Percentiles rank a stretch among this genome's conserved stretches.
phyloP scores from a whole-genome alignment of 805 yeast species.

The Metschnikowia cubensis region DNA sequence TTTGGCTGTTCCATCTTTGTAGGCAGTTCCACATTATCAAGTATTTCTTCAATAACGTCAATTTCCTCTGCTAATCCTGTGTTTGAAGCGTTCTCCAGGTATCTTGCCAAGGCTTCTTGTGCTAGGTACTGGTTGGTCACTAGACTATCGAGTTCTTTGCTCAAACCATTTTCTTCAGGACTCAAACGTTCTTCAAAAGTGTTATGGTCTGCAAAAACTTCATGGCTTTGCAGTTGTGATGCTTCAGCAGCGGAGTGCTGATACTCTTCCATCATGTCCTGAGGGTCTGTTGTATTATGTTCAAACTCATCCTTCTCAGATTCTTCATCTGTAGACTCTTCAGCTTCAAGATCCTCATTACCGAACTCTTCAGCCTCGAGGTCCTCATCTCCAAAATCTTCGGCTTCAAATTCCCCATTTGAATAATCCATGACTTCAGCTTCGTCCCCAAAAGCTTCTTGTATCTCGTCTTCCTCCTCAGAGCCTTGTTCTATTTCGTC shows the following conservation, averaged over 20 bases:
- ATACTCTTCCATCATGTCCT: not conserved
- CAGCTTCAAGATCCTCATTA: not conserved
- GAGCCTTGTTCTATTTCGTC: not conserved
- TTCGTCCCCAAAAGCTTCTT: not conserved
- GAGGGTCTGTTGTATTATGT: too few species aligned
- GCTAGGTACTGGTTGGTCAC: not conserved
- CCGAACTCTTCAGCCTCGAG: not conserved
- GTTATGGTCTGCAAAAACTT: not conserved
- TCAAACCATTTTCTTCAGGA: not conserved
- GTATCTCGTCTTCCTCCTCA: not conserved
- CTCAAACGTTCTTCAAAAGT: not conserved
- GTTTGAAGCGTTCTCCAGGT: not conserved
- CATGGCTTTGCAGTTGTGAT: not conserved
- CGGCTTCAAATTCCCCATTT: not conserved
- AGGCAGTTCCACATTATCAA: not conserved
- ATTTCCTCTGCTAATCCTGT: not conserved
- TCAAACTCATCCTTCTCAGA: not conserved
- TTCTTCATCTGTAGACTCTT: not conserved
- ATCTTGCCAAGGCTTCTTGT: constrained; percentile 1
- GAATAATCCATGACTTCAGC: not conserved
- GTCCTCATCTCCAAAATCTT: not conserved
- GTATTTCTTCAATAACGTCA: not conserved
- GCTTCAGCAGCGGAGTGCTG: not conserved
- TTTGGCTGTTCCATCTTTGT: not conserved
- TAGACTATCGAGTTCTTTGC: not conserved